Percentiles rank a stretch among this genome's conserved stretches.
Conservation (phyloP, 108 stramenopile genomes). For the Fistulifera solaris region DNA sequence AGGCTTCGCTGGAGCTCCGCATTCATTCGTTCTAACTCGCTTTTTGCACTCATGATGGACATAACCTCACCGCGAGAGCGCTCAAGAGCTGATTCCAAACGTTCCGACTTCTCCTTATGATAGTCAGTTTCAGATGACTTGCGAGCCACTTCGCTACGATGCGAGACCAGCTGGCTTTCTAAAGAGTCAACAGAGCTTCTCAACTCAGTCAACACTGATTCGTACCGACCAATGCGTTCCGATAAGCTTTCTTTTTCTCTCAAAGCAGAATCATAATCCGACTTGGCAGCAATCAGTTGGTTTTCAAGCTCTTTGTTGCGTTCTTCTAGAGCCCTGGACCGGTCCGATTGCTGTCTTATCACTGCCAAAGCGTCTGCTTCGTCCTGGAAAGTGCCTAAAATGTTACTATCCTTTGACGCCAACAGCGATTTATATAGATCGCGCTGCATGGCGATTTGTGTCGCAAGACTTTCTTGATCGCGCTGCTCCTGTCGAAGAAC, state of each 20-base stretch:
- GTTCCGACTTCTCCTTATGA: constrained; percentile 40
- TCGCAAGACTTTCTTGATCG: constrained; percentile 60
- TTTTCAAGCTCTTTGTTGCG: constrained; percentile 34
- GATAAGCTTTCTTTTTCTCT: constrained; percentile 46
- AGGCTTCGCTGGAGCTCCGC: constrained; percentile 41
- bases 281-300: constrained; percentile 26
- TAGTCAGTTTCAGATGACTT: constrained; percentile 48
- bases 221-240: constrained; percentile 51
- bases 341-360: constrained; percentile 33
- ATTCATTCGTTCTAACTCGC: constrained; percentile 41
- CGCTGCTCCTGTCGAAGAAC: constrained; percentile 56
- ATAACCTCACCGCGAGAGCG: constrained; percentile 37
- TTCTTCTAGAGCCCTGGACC: constrained; percentile 40
- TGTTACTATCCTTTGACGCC: constrained; percentile 42
- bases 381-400: constrained; percentile 19
- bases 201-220: constrained; percentile 46
- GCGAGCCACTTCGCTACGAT: constrained; percentile 52
- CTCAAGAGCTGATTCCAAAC: constrained; percentile 48
- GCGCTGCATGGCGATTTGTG: constrained; percentile 76
- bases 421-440: constrained; percentile 76
- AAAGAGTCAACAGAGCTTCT: constrained; percentile 41
- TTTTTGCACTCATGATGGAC: constrained; percentile 30
- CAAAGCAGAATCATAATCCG: no score
- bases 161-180: constrained; percentile 37
- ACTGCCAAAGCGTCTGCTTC: constrained; percentile 25